Conservation (phyloP, 257 asterid genomes). For the Nicotiana tomentosiformis region DNA sequence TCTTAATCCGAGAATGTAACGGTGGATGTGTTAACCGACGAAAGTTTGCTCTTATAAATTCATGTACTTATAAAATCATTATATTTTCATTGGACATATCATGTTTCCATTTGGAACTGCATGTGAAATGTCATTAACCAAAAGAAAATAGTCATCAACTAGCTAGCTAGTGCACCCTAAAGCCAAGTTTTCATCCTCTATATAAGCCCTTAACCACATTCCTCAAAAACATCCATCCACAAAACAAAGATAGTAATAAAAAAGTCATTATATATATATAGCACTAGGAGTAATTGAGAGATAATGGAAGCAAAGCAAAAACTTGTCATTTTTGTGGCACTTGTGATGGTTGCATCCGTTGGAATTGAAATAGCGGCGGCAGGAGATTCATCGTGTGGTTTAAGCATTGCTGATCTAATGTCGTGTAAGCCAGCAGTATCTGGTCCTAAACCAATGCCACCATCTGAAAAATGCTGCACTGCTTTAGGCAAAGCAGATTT, state of each 20-base stretch:
- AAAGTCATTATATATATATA: no score
- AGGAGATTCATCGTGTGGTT: conserved; percentile 1
- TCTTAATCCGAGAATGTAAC: background rate
- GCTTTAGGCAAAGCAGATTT: background rate
- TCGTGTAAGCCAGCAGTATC: conserved; percentile 17
- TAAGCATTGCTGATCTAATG: conserved; percentile 13
- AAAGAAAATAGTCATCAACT: background rate
- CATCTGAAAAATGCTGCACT: conserved; percentile 7
- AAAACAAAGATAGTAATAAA: background rate
- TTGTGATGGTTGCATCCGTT: background rate
- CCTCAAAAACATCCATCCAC: background rate
- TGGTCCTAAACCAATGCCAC: background rate
- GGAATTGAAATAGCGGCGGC: background rate
- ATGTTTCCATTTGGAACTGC: background rate
- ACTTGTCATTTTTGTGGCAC: conserved; percentile 1
- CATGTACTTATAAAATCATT: background rate
- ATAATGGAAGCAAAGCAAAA: conserved; percentile 10
- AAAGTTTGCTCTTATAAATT: background rate
- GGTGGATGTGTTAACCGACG: background rate
- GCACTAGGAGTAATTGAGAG: background rate
- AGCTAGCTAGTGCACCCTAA: background rate
- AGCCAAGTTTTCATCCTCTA: background rate
- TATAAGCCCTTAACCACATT: background rate
- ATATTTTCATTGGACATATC: background rate
- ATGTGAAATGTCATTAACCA: background rate